Conservation (phyloP, 2,329 filamentous ascomycete species). For the Nemania abortiva region DNA sequence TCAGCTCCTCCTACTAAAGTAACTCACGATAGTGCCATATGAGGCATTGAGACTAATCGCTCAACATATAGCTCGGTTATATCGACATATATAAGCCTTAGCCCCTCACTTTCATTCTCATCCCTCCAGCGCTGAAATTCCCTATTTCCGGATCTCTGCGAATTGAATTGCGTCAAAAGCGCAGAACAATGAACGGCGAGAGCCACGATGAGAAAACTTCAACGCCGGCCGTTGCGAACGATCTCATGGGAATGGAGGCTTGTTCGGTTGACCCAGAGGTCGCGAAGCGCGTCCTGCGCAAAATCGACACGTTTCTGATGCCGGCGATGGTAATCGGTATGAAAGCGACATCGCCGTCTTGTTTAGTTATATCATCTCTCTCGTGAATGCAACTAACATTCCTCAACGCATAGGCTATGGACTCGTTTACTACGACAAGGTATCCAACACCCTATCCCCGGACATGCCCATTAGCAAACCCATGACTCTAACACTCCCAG, state of each 20-base stretch:
- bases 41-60: no score
- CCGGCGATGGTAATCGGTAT: conserved; percentile 71
- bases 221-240: not conserved
- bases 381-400: not conserved
- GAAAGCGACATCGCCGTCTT: not conserved
- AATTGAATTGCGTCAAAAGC: not conserved
- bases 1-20: no score
- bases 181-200: conserved; percentile 3
- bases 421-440: conserved; percentile 78
- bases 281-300: conserved; percentile 69
- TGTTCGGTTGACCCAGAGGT: conserved; percentile 58
- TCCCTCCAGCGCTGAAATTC: not conserved
- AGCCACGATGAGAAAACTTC: conserved; percentile 4
- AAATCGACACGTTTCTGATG: conserved; percentile 76
- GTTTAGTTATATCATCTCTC: not conserved
- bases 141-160: not conserved
- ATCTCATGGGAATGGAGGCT: conserved; percentile 4
- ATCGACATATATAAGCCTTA: not conserved
- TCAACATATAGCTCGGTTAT: no score
- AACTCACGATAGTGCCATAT: no score
- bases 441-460: conserved; percentile 39
- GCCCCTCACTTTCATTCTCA: not conserved
- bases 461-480: no score
- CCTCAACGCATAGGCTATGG: conserved; percentile 59
- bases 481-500: conserved; percentile 53